Evolutionary conservation across 2,329 filamentous ascomycete genomes (phyloP), one percentile per base, ranked within the genome.

Genomic region (Scedosporium dehoogii): DNA sequence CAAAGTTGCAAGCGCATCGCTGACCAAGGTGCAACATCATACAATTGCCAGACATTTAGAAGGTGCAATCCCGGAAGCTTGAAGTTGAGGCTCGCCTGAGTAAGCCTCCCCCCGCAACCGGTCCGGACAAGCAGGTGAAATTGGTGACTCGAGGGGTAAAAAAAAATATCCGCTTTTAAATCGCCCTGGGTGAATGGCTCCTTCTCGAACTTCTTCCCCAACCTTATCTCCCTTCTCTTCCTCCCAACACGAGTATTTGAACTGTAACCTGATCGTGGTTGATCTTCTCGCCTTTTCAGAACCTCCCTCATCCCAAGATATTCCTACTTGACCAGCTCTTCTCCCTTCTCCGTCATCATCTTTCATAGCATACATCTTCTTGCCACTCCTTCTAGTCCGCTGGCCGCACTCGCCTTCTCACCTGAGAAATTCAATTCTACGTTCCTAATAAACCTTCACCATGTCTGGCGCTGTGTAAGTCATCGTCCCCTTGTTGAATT

Each of bases 381-480:
- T 23, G 18, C 18, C 21, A 4, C 23, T 18, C 27, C 55, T 58
- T 58, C 55, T 58, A n/a, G 44, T 44, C n/a, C 10, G 10, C n/a
- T 18, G 21, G 23, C 23, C 33, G 46, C 29, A 58, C n/a, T 16
- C 27, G 18, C 23, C 23, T 56, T 56, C 23, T n/a, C 27, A 7
- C 55, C 21, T 16, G 16, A 41, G 7, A 7, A n/a, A 56, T 44
- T 33, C 29, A 56, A 56, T 48, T 27, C 38, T 33, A 23, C 33
- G 33, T 23, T 56, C 29, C 27, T 29, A 55, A 25, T 53, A 60
- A 56, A 42, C 60, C 66, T 65, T 73, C 76, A 82, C 76, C 76
- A 85, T 86, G 83, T 85, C 83, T 81, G 82, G 82, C 75, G 76
- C 85, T 77, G 84, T 85, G 85, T 88, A 84, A 87, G 85, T 86